Evolutionary conservation across 2,329 filamentous ascomycete species (phyloP).

Genomic region (Diatrype stigma): DNA sequence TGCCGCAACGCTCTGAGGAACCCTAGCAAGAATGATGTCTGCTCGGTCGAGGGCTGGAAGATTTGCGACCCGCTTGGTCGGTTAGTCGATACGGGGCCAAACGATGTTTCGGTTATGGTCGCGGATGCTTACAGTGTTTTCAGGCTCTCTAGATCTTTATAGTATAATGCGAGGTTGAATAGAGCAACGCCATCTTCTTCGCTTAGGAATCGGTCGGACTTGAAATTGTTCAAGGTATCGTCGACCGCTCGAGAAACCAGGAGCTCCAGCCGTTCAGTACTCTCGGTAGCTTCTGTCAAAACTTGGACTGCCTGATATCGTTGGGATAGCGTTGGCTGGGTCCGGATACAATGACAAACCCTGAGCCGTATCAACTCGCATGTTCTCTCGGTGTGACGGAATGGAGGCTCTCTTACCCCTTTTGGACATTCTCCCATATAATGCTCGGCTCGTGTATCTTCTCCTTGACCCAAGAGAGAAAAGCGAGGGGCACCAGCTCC

Average conservation of each 20-base stretch:
- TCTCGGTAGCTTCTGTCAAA: conserved; percentile 7
- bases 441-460: conserved; percentile 4
- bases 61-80: conserved; percentile 7
- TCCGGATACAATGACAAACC: conserved; percentile 1
- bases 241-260: conserved; percentile 3
- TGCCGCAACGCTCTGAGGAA: conserved; percentile 7
- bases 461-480: conserved; percentile 7
- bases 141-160: conserved; percentile 5
- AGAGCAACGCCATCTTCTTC: conserved; percentile 14
- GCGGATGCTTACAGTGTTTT: conserved; percentile 11
- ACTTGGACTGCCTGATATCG: conserved; percentile 7
- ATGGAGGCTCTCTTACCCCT: conserved; percentile 2
- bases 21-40: conserved; percentile 11
- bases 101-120: neutral
- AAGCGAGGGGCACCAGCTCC: neutral
- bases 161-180: conserved; percentile 8
- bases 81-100: neutral
- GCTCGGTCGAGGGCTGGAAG: neutral
- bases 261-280: conserved; percentile 2
- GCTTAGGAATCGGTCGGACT: neutral
- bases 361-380: conserved; percentile 6
- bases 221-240: neutral
- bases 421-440: conserved; percentile 1
- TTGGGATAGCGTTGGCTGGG: conserved; percentile 2
- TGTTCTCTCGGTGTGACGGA: neutral